These are phyloP conservation scores for Cronartium quercuum DNA, from an alignment of 1,284 basidiomycete species.

Conservation along the genomic window DNA sequence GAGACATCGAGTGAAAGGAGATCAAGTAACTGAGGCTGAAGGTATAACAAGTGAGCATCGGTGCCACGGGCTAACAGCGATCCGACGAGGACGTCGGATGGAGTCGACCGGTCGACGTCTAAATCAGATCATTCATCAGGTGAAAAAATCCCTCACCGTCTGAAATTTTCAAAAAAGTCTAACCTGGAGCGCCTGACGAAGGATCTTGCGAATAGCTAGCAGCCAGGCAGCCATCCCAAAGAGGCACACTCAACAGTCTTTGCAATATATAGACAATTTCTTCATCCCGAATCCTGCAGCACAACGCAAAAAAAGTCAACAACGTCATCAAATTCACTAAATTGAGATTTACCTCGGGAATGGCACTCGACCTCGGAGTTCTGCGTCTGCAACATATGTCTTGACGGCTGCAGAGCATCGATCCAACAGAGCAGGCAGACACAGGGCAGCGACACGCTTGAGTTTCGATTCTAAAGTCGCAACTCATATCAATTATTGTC, in stretches of 20 bases:
- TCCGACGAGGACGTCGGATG: slow-evolving; percentile 57
- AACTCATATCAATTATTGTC: slow-evolving; percentile 8
- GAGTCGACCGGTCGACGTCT: slow-evolving; percentile 54
- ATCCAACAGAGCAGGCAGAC: slow-evolving; percentile 63
- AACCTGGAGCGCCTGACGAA: background rate
- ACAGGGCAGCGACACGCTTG: slow-evolving; percentile 63
- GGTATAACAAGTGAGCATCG: slow-evolving; percentile 73
- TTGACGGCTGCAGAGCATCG: slow-evolving; percentile 65
- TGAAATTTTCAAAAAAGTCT: background rate
- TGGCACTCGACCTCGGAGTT: slow-evolving; percentile 71
- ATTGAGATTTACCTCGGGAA: slow-evolving; percentile 62
- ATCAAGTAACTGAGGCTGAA: slow-evolving; percentile 70
- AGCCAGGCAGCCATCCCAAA: slow-evolving; percentile 63
- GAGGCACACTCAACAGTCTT: slow-evolving; percentile 62
- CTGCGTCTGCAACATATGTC: slow-evolving; percentile 72
- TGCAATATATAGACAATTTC: slow-evolving; percentile 77
- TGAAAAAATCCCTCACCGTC: background rate
- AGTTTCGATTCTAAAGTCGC: slow-evolving; percentile 58
- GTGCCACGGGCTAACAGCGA: slow-evolving; percentile 65
- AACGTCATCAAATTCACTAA: slow-evolving; percentile 1
- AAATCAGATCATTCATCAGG: background rate
- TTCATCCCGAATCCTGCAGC: slow-evolving; percentile 69
- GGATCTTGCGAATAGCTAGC: slow-evolving; percentile 2
- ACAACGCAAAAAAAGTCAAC: slow-evolving; percentile 26
- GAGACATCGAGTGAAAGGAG: slow-evolving; percentile 50